Conservation (phyloP, 2,329 filamentous ascomycete species). For the Aspergillus sp. region DNA sequence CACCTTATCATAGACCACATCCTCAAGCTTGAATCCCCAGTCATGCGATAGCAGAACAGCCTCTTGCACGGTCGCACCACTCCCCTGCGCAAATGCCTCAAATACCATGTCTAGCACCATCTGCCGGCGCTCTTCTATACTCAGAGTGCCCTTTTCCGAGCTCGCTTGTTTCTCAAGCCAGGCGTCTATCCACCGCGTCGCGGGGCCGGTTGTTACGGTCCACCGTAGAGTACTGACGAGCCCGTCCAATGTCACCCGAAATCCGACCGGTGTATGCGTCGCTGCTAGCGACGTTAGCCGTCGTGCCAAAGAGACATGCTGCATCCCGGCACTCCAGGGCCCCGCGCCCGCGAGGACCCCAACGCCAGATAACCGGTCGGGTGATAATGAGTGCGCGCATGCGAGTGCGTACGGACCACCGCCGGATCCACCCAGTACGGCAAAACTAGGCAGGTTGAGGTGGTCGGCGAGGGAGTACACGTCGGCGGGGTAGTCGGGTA, state of each 20-base stretch:
- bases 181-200: background rate
- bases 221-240: background rate
- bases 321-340: constrained; percentile 35
- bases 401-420: constrained; percentile 51
- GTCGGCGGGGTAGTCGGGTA: constrained; percentile 46
- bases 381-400: constrained; percentile 42
- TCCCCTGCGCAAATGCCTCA: constrained; percentile 29
- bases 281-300: background rate
- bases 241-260: background rate
- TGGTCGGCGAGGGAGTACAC: constrained; percentile 41
- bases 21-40: constrained; percentile 31
- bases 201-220: background rate
- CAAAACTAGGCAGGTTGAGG: constrained; percentile 42
- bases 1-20: constrained; percentile 24
- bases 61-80: constrained; percentile 25
- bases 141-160: background rate
- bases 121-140: background rate
- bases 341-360: constrained; percentile 37
- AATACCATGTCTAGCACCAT: constrained; percentile 16
- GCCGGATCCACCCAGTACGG: constrained; percentile 47
- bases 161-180: constrained; percentile 1
- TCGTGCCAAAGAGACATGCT: constrained; percentile 27
- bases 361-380: constrained; percentile 30
- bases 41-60: constrained; percentile 25
- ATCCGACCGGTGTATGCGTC: background rate